A percentile compares a stretch with the other conserved stretches of the same genome.
Evolutionary conservation across 371 early-diverging fungal species (phyloP).

Genomic region (Rhizopus microsporus): DNA sequence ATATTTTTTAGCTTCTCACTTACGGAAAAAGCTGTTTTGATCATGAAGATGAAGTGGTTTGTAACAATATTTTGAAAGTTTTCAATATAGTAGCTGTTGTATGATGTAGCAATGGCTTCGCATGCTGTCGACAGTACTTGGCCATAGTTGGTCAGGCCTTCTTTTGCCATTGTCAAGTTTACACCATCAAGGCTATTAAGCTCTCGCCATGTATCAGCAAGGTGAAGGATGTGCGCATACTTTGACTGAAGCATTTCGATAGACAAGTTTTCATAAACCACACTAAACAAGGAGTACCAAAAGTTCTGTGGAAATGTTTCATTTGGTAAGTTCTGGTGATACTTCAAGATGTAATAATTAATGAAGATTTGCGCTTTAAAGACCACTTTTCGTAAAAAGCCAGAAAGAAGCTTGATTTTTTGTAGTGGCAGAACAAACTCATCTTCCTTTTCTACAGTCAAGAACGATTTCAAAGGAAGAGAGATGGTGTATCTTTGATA

Average conservation of each 20-base stretch:
- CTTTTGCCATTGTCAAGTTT: conserved; percentile 1
- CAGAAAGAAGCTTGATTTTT: conserved; percentile 1
- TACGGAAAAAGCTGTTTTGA: not conserved
- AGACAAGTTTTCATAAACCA: not conserved
- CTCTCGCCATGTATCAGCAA: conserved; percentile 6
- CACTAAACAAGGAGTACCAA: conserved; percentile 6
- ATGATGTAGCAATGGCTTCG: conserved; percentile 7
- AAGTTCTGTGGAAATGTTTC: conserved; percentile 4
- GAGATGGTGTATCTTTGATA: conserved; percentile 7
- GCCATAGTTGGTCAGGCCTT: conserved; percentile 5
- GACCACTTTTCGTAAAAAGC: conserved; percentile 3
- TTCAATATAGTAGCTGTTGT: conserved; percentile 8
- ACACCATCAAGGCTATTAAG: not conserved
- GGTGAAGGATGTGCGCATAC: not conserved
- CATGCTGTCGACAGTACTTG: conserved; percentile 7
- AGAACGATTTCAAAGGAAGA: conserved; percentile 2
- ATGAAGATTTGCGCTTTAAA: not conserved
- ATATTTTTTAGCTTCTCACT: not conserved
- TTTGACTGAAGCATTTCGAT: not conserved
- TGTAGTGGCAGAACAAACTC: not conserved
- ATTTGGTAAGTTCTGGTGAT: not conserved
- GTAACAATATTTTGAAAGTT: conserved; percentile 6
- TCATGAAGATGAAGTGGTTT: conserved; percentile 1
- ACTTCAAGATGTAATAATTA: conserved; percentile 1
- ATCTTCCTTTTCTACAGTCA: not conserved